Conservation (phyloP, 176 grass and related monocot genomes). For the Stipa capillata region DNA sequence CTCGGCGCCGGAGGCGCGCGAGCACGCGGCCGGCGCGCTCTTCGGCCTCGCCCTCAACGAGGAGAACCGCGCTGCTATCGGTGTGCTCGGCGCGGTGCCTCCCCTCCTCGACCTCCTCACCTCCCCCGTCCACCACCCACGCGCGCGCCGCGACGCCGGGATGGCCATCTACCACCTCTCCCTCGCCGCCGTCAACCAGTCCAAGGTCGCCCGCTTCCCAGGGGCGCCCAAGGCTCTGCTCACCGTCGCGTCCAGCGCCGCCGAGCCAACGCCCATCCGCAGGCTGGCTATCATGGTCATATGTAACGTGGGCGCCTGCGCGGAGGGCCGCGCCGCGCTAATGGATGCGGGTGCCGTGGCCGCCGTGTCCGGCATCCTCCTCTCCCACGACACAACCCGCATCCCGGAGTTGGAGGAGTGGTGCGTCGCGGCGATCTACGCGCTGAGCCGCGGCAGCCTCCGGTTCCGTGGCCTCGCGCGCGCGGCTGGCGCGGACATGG, state of each 20-base stretch:
- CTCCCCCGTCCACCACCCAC: slow-evolving; percentile 3
- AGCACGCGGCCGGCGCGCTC: slow-evolving; percentile 66
- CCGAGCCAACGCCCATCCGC: slow-evolving; percentile 27
- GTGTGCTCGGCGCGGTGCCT: slow-evolving; percentile 65
- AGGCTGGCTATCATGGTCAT: slow-evolving; percentile 74
- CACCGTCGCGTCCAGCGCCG: slow-evolving; percentile 11
- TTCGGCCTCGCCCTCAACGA: slow-evolving; percentile 70
- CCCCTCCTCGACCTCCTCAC: slow-evolving; percentile 64
- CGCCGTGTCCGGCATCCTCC: slow-evolving; percentile 42
- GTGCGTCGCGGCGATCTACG: slow-evolving; percentile 73
- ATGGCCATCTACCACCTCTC: slow-evolving; percentile 89
- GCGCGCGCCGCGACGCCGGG: slow-evolving; percentile 62
- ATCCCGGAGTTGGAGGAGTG: slow-evolving; percentile 41
- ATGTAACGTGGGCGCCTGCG: slow-evolving; percentile 56
- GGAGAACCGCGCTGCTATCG: slow-evolving; percentile 90
- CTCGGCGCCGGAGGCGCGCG: slow-evolving; percentile 42
- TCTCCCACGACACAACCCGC: not conserved
- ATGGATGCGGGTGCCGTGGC: slow-evolving; percentile 70
- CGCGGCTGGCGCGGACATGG: slow-evolving; percentile 41
- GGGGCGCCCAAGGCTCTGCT: slow-evolving; percentile 51
- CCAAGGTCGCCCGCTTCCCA: slow-evolving; percentile 50
- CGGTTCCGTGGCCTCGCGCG: slow-evolving; percentile 72
- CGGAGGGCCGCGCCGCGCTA: slow-evolving; percentile 59
- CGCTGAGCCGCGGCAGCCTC: slow-evolving; percentile 65
- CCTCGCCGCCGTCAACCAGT: slow-evolving; percentile 54